Evolutionary conservation across 2,329 filamentous ascomycete species (phyloP), one percentile per base, ranked within the genome.

Genomic region (Verticillium nonalfalfae): DNA sequence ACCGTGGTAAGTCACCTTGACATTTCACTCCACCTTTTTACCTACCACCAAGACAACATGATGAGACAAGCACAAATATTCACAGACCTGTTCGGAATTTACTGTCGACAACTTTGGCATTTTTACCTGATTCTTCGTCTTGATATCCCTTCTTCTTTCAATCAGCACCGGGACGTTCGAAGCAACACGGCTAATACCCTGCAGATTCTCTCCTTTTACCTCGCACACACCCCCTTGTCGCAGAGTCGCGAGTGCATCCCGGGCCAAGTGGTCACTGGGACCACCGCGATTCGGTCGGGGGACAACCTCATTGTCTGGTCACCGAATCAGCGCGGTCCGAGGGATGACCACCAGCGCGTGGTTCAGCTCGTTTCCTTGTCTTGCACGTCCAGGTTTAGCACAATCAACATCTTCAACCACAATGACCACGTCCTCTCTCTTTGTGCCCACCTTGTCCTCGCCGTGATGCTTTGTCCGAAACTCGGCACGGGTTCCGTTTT

Each of bases 71-170:
- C 69, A 70, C 39, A 57, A 68, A 52, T 52, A 52, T 52, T 52
- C 70, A 73, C 70, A 71, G 70, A 73, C 72, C 70, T 73, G 70
- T 73, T 72, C 71, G 68, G 69, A 70, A 73, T 56, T 26, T 61
- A 59, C 64, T 72, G 71, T 72, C 66, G 72, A 73, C 66, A 66
- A 67, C 64, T 39, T 67, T 69, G 66, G 60, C 67, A 66, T 31
- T 26, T 63, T 67, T 59, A 65, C 56, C 62, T 68, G 67, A 64
- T 55, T 13, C 45, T 63, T 18, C 18, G 6, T 35, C 54, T 52
- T 52, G 10, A 21, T 18, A 52, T 52, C 21, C 10, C 26, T 31
- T 52, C 4, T 10, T 11, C 45, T 31, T 10, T 36, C 9, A 36
- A 21, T 9, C 39, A 21, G 45, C 45, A 52, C 6, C 13, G 10